Conservation (phyloP, 371 early-diverging fungal species). For the Actinomortierella ambigua region DNA sequence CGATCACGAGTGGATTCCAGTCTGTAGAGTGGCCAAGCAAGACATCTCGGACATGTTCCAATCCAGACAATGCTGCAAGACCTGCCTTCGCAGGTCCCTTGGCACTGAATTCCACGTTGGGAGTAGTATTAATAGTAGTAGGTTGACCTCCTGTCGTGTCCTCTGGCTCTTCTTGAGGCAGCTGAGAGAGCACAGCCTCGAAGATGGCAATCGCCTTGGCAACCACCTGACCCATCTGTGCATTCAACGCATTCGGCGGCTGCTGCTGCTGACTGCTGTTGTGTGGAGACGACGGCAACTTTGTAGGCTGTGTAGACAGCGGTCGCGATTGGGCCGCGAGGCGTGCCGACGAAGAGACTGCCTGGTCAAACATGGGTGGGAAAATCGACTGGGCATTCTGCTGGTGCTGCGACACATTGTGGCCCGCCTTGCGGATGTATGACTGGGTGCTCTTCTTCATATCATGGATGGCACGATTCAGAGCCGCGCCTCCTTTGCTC, state of each 20-base stretch:
- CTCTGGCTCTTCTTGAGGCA: constrained; percentile 4
- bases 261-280: constrained; percentile 6
- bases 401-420: background rate
- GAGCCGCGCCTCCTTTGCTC: constrained; percentile 49
- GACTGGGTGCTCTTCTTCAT: constrained; percentile 54
- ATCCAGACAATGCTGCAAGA: constrained; percentile 54
- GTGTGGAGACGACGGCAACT: constrained; percentile 1
- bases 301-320: constrained; percentile 6
- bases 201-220: constrained; percentile 58
- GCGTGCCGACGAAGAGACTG: constrained; percentile 16
- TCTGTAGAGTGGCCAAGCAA: constrained; percentile 54
- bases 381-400: constrained; percentile 10
- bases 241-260: constrained; percentile 39
- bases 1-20: constrained; percentile 55
- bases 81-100: constrained; percentile 18
- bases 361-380: constrained; percentile 43
- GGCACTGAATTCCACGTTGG: background rate
- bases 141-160: constrained; percentile 4
- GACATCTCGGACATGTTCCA: constrained; percentile 69
- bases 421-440: constrained; percentile 30
- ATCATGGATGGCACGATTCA: constrained; percentile 66
- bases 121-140: too few relatives aligned
- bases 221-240: constrained; percentile 59
- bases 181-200: constrained; percentile 53
- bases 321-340: constrained; percentile 22